These are phyloP conservation scores for Pouteria glomerata DNA, from an alignment of 148 eudicot genomes.

Conservation along the genomic window DNA sequence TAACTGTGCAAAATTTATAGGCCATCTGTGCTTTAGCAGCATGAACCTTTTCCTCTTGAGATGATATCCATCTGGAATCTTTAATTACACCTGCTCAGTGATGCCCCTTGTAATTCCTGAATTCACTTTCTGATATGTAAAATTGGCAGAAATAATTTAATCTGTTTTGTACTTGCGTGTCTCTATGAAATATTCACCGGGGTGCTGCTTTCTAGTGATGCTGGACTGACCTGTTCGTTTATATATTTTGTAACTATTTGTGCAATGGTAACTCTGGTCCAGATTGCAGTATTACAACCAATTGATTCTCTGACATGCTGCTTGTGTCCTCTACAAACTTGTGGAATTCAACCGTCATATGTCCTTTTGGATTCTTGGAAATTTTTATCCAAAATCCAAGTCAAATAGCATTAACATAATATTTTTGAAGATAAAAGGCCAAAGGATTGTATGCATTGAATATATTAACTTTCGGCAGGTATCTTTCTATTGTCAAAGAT, in stretches of 20 bases:
- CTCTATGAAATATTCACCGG: no score
- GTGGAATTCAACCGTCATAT: background rate
- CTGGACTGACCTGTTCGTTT: background rate
- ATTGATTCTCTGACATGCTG: background rate
- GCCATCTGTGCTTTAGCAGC: no score
- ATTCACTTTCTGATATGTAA: no score
- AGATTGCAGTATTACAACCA: background rate
- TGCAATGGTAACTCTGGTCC: background rate
- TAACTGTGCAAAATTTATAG: no score
- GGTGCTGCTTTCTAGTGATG: background rate
- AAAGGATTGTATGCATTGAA: background rate
- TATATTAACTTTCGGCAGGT: conserved; percentile 52
- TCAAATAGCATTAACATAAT: background rate
- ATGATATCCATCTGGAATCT: no score
- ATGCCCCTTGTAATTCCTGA: no score
- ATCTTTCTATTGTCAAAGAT: conserved; percentile 48
- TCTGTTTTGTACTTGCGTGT: no score
- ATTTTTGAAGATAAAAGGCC: background rate
- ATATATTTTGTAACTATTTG: background rate
- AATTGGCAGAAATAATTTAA: no score
- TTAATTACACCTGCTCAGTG: no score
- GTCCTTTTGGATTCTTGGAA: no score
- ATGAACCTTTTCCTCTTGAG: no score
- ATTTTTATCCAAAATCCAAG: background rate
- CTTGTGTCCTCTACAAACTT: background rate